Evolutionary conservation across 768 basidiomycete genomes (phyloP), one percentile per base, ranked within the genome.

Genomic region (Kwoniella sp.): DNA sequence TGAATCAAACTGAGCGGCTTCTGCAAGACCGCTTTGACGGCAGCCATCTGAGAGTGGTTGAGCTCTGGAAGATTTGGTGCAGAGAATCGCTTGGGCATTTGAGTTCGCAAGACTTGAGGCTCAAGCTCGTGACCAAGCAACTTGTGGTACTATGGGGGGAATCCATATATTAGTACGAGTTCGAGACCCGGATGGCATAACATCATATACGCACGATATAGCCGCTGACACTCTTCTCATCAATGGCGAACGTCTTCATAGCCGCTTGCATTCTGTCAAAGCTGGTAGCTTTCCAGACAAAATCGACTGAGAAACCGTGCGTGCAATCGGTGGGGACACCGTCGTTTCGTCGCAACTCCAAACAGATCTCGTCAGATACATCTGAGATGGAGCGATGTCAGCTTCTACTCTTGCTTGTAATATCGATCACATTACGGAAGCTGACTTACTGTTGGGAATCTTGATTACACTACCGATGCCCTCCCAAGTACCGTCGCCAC

Each of bases 271-370:
- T 99, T 53, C 96, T 85, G 79, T 99, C 96, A 74, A 99, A 99
- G 80, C 95, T 98, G 1, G 96, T 99, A 4, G 93, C 94, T 81
- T 99, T 99, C 96, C 96, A 99, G 4, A 99, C 95, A 74, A 98
- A 99, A 79, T 99, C 96, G n/a, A 89, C 96, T 0, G 91, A 88
- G 74, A 96, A 98, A 71, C 91, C 91, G 77, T 94, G 92, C 0
- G 92, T 92, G 80, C 92, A 87, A 30, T 98, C 95, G 19, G 88
- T 87, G 5, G 96, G 96, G 7, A 95, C 93, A 17, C 92, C 92
- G 69, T 98, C 95, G 1, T 90, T 87, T 51, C 90, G 84, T 61
- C 92, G 84, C 25, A 99, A 83, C 79, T 99, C 96, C 69, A 99
- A 83, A 1, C 88, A 95, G 79, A 99, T 93, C 82, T 99, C 96